Base-by-base conservation (phyloP, 2,329 filamentous ascomycete species). In the Talaromyces sp. region DNA sequence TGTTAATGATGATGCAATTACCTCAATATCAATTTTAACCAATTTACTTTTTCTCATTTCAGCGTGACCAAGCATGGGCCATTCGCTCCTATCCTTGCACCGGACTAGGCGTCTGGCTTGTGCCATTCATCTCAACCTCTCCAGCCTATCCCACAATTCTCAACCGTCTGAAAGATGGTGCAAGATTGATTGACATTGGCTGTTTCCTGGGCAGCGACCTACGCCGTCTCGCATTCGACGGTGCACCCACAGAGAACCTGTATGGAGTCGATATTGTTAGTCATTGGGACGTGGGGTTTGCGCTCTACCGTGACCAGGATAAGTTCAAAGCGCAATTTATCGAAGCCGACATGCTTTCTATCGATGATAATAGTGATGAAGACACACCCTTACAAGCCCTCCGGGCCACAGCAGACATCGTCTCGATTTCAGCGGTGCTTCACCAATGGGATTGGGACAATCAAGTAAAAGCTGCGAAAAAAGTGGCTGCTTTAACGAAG, bases 271-370 rank as follows among this genome's bases (percentile, higher is more conserved):
- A 84, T 60, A 61, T 81, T 2, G 63, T 73, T 19, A 72, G 71
- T n/a, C 82, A 84, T 62, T 75, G 84, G 54, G 75, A 82, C 10
- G 68, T 82, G n/a, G 83, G 83, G 28, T 84, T 86, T 67, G 82
- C 86, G 56, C 75, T 89, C 19, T 89, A 88, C 71, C 77, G 78
- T 46, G 86, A 88, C 61, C 76, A 77, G 25, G 65, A 72, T n/a
- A 74, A 57, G 35, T 69, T 84, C 5, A 72, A 72, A 19, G 75
- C 75, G 1, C 73, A 72, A 1, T 83, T 85, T 61, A 69, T 85
- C 31, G 65, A 75, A 2, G 82, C 75, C 64, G 65, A 77, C 76
- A 60, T 81, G 0, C 52, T 75, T 6, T 62, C 65, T 2, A 36
- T 45, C 17, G 17, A 54, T 45, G 52, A 2, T 25, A 37, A n/a